Base-by-base conservation (phyloP, 352 stramenopile species). In the Thraustotheca clavata region DNA sequence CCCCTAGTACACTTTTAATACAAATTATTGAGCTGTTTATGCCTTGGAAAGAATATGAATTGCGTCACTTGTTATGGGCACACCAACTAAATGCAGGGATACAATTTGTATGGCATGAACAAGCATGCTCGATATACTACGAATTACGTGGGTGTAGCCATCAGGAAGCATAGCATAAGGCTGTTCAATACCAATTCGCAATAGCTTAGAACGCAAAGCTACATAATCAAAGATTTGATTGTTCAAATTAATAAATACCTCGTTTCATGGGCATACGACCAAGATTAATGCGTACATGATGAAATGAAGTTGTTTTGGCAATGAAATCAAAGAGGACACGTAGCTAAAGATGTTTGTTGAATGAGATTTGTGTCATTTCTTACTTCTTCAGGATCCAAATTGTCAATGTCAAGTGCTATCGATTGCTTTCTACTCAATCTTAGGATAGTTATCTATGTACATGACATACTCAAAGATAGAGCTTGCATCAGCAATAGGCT, bases 321-420 rank as follows among this genome's bases (percentile, higher is more conserved):
- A 65, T 27, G 57, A 65, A 65, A 46, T 65, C 57, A 55, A 50
- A 65, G 35, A 65, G 38, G 12, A 65, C 20, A 11, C 57, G 57
- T 31, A 65, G 38, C 57, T 65, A 65, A 12, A 16, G 6, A 34
- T 34, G 43, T 9, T 18, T 24, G 24, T 3, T 2, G 34, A 24
- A 55, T n/a, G 24, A 52, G 11, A 16, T 29, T 36, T 7, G 26
- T 16, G 14, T 40, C 20, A n/a, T 16, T 18, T 20, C 1, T 7
- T 65, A 65, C 57, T 46, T 65, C 57, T 16, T 65, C 57, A 18
- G 57, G 57, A 26, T 65, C 57, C n/a, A 65, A 27, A 35, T 65
- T 65, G 36, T 65, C 57, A 22, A 65, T 46, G 20, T 65, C 41
- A 5, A 65, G 8, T 4, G 6, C 1, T 46, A 65, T 9, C 0